A percentile compares a stretch with the other conserved stretches of the same genome.
phyloP scores from a whole-genome alignment of 1,284 basidiomycete species.

The Gymnopus androsaceus region DNA sequence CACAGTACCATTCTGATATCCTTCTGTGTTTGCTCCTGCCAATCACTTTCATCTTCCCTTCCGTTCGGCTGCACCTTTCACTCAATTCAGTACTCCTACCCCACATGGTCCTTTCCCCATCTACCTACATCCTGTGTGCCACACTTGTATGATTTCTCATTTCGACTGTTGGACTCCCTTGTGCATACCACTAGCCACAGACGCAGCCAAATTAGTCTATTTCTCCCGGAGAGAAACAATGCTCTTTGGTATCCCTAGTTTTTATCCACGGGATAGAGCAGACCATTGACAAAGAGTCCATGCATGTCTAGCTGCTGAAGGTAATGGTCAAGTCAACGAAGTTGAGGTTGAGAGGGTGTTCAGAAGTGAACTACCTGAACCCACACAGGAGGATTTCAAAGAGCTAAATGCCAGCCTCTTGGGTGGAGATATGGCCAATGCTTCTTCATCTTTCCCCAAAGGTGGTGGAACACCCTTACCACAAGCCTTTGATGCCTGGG shows the following conservation, averaged over 20 bases:
- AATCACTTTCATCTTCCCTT: constrained; percentile 60
- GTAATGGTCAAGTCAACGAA: constrained; percentile 1
- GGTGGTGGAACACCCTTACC: constrained; percentile 16
- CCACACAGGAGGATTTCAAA: constrained; percentile 60
- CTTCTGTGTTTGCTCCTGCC: constrained; percentile 59
- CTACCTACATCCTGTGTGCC: constrained; percentile 42
- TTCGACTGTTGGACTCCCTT: constrained; percentile 44
- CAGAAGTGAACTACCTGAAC: constrained; percentile 28
- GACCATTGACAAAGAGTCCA: constrained; percentile 33
- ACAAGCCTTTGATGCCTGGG: background rate
- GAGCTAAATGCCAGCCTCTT: constrained; percentile 49
- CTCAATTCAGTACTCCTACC: constrained; percentile 37
- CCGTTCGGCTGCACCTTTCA: constrained; percentile 14
- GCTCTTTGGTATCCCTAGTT: constrained; percentile 45
- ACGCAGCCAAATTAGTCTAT: constrained; percentile 64
- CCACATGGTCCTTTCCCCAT: constrained; percentile 58
- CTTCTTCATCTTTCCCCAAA: background rate
- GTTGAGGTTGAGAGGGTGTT: constrained; percentile 4
- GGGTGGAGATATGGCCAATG: constrained; percentile 29
- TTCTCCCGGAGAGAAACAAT: constrained; percentile 58
- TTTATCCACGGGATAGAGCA: constrained; percentile 48
- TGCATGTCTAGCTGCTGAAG: background rate
- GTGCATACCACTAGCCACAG: constrained; percentile 49
- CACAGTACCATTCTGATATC: constrained; percentile 55
- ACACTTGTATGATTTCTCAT: constrained; percentile 33